Base-by-base conservation (phyloP, 345 rosid species). In the Abelmoschus esculentus region DNA sequence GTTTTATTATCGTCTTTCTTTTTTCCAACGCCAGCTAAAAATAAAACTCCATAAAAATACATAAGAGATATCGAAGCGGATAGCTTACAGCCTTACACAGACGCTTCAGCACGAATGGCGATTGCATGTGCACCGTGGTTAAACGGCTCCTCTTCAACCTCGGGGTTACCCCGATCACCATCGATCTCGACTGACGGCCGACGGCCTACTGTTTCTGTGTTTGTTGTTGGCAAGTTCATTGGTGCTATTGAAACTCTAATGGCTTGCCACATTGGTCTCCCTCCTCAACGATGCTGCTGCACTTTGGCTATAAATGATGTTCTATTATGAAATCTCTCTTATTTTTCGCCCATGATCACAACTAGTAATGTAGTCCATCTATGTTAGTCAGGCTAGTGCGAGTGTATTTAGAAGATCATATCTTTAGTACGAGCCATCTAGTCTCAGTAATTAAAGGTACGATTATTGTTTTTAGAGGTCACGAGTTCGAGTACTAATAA, bases 121-220 rank as follows among this genome's bases (percentile, higher is more conserved):
- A 97, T 73, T 89, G 98, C 84, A 89, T 93, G 97, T 89, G 98
- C 82, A 92, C 96, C 4, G 96, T 88, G 65, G 87, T 91, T 19
- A 89, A 91, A 79, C 92, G 95, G 53, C 96, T 93, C 75, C 91
- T 93, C 70, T 85, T 89, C 40, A 81, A 92, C 56, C 87, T 91
- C n/a, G 97, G 96, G 0, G 98, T 91, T 1, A 89, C 96, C 2
- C 98, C 97, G 7, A 84, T 85, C 28, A 78, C 89, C 38, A 70
- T 89, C 14, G 97, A 93, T 82, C 89, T 93, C 12, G 98, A 93
- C 74, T 76, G 79, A 13, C 34, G 34, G 5, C 4, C 74, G 75
- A 74, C 87, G 64, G 71, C 81, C 75, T 2, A n/a, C n/a, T n/a
- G 90, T 83, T 31, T 86, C 87, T 6, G 82, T 93, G 9, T 93